Evolutionary conservation across 2,329 filamentous ascomycete genomes (phyloP).

Genomic region (Sclerotinia subarctica): DNA sequence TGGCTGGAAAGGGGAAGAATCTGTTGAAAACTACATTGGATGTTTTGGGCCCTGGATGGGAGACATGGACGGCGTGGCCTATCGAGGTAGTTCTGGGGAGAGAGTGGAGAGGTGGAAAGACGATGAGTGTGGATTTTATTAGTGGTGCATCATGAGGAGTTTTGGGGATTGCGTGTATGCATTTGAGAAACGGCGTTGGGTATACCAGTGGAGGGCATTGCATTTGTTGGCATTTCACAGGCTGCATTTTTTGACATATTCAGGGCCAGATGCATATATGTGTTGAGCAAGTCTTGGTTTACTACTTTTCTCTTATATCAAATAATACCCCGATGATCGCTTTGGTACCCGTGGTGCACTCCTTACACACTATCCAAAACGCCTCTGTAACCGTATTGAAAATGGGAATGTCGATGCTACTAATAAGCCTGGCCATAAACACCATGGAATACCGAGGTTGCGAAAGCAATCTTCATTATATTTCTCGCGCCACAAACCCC

Average conservation of each 20-base stretch:
- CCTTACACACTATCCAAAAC: not conserved
- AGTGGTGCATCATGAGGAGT: conserved; percentile 9
- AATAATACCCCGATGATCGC: not conserved
- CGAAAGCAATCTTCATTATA: not conserved
- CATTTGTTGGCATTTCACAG: conserved; percentile 2
- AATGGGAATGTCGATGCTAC: not conserved
- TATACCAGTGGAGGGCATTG: conserved; percentile 4
- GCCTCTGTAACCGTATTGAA: not conserved
- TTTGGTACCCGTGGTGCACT: not conserved
- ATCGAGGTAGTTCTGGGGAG: conserved; percentile 24
- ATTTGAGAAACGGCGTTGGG: conserved; percentile 11
- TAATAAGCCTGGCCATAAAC: not conserved
- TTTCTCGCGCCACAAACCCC: not conserved
- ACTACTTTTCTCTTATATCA: not conserved
- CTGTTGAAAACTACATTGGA: conserved; percentile 41
- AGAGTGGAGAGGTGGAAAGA: conserved; percentile 16
- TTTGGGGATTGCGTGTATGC: conserved; percentile 5
- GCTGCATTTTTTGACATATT: not conserved
- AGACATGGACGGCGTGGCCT: conserved; percentile 33
- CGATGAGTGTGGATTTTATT: conserved; percentile 18
- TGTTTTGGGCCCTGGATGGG: conserved; percentile 29
- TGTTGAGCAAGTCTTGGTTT: not conserved
- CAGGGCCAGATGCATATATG: not conserved
- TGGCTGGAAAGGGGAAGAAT: conserved; percentile 42
- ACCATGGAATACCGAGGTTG: not conserved